Conservation (phyloP, 169 alveolate species). For the Babesia ovis region DNA sequence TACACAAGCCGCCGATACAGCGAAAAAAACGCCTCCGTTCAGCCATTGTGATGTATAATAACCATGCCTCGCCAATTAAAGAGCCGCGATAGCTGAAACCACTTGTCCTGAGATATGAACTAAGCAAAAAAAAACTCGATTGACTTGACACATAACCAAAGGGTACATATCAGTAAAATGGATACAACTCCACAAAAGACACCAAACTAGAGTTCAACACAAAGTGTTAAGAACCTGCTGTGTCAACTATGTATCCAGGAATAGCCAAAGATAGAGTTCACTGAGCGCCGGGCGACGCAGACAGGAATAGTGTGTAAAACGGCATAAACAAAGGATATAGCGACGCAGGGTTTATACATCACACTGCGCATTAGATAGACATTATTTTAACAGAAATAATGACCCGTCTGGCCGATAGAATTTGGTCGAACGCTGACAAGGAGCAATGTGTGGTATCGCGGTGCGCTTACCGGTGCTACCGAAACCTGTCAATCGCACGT, state of each 20-base stretch:
- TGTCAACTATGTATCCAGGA: constrained; percentile 1
- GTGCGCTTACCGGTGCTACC: constrained; percentile 6
- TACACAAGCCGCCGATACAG: constrained; percentile 17
- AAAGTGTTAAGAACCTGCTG: neutral
- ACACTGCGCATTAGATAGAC: neutral
- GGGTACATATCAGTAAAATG: no score
- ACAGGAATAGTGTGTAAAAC: neutral
- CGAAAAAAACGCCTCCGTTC: neutral
- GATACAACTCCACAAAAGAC: no score
- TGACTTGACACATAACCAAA: no score
- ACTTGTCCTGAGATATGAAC: no score
- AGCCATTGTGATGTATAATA: constrained; percentile 24
- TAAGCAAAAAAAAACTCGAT: no score
- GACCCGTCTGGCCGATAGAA: neutral
- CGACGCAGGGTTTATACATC: neutral
- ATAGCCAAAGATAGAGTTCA: neutral
- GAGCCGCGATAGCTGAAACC: no score
- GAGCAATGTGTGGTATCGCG: constrained; percentile 10
- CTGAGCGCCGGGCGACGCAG: neutral
- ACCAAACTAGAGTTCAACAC: no score
- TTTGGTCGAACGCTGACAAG: neutral
- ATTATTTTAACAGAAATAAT: neutral
- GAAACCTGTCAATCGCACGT: no score
- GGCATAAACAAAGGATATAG: neutral
- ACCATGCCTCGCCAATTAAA: neutral